phyloP scores from a whole-genome alignment of 208 protist species.

The Leishmania tarentolae region DNA sequence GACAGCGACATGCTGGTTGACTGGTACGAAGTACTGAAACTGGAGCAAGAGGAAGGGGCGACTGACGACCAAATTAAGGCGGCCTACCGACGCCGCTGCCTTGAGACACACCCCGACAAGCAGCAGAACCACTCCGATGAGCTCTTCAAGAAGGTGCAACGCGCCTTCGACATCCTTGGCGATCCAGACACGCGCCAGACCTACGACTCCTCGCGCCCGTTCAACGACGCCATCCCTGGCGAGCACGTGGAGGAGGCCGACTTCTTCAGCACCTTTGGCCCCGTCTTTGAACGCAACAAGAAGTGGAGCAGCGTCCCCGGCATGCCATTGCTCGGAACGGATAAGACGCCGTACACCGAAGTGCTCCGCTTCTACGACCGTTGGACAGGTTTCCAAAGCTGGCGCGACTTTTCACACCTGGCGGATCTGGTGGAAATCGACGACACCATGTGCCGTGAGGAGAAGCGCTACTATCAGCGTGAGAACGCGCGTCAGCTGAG shows the following conservation, averaged over 20 bases:
- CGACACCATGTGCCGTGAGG: slow-evolving; percentile 94
- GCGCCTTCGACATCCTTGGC: slow-evolving; percentile 94
- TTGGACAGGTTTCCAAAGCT: slow-evolving; percentile 95
- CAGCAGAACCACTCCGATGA: slow-evolving; percentile 83
- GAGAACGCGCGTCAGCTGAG: slow-evolving; percentile 93
- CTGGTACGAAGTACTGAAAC: slow-evolving; percentile 88
- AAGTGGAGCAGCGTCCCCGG: slow-evolving; percentile 74
- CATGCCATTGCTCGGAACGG: slow-evolving; percentile 81
- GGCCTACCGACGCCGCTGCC: slow-evolving; percentile 92
- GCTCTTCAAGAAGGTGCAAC: slow-evolving; percentile 94
- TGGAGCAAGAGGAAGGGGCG: slow-evolving; percentile 59
- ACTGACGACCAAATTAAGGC: slow-evolving; percentile 75
- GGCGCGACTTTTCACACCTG: slow-evolving; percentile 95
- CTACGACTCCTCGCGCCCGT: slow-evolving; percentile 95
- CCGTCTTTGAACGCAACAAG: slow-evolving; percentile 94
- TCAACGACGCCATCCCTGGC: slow-evolving; percentile 93
- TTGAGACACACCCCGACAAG: slow-evolving; percentile 97
- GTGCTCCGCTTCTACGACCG: slow-evolving; percentile 96
- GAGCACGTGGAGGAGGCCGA: slow-evolving; percentile 56
- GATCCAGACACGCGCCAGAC: slow-evolving; percentile 84
- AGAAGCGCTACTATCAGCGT: slow-evolving; percentile 97
- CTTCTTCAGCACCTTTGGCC: slow-evolving; percentile 91
- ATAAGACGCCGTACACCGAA: slow-evolving; percentile 61
- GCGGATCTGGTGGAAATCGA: slow-evolving; percentile 94
- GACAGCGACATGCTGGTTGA: slow-evolving; percentile 80